Conservation (phyloP, 805 yeast species). For the Saturnispora besseyi region DNA sequence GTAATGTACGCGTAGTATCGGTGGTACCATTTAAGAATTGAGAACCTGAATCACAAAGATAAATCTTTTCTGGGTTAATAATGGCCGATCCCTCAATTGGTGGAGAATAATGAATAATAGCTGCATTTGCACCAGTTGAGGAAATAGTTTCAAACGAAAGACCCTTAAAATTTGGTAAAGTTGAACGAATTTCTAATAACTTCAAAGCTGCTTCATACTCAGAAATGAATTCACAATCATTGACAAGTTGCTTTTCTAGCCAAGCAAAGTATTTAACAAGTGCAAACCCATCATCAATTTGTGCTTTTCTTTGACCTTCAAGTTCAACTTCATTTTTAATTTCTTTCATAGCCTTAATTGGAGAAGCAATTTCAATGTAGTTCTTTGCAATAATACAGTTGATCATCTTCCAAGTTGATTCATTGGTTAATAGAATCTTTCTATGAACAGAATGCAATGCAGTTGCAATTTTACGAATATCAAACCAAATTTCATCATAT, state of each 20-base stretch:
- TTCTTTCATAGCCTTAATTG: slow-evolving; percentile 46
- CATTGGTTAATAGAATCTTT: slow-evolving; percentile 43
- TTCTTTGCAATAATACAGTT: slow-evolving; percentile 36
- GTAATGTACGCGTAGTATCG: slow-evolving; percentile 54
- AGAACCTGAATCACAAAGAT: slow-evolving; percentile 51
- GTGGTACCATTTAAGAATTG: slow-evolving; percentile 59
- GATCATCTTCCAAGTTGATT: slow-evolving; percentile 61
- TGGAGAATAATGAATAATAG: slow-evolving; percentile 70
- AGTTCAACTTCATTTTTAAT: slow-evolving; percentile 43
- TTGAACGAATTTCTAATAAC: slow-evolving; percentile 44
- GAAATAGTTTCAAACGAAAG: slow-evolving; percentile 68
- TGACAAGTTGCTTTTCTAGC: slow-evolving; percentile 42
- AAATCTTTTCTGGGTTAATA: slow-evolving; percentile 45
- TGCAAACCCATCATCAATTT: slow-evolving; percentile 52
- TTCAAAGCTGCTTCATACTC: slow-evolving; percentile 62
- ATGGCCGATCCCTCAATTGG: slow-evolving; percentile 32
- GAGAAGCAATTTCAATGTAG: slow-evolving; percentile 41
- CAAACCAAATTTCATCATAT: slow-evolving; percentile 39
- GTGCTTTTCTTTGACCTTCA: slow-evolving; percentile 42
- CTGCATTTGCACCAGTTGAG: slow-evolving; percentile 68
- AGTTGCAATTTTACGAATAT: slow-evolving; percentile 31
- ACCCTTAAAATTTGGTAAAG: slow-evolving; percentile 48
- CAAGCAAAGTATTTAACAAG: slow-evolving; percentile 45
- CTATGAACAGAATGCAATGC: slow-evolving; percentile 12
- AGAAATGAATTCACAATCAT: slow-evolving; percentile 38